Conservation (phyloP, 2,329 filamentous ascomycete species). For the Phialocephala sp. region DNA sequence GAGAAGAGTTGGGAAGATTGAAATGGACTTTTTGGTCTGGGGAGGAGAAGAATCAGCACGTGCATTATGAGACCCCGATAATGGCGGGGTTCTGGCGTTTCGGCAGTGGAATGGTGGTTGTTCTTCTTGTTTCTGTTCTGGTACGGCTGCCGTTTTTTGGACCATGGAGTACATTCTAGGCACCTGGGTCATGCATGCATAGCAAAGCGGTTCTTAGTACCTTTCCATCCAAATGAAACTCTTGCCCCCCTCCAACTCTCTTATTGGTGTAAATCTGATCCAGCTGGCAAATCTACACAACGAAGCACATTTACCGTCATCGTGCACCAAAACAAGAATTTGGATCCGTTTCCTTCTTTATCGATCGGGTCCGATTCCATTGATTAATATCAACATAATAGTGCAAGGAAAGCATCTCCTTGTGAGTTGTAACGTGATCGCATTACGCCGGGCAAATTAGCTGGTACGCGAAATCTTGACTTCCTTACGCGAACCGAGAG, state of each 20-base stretch:
- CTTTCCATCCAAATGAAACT: conserved; percentile 11
- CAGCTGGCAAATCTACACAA: conserved; percentile 8
- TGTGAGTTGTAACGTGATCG: conserved; percentile 30
- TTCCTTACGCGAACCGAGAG: conserved; percentile 28
- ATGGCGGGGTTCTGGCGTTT: conserved; percentile 36
- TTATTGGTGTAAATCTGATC: not conserved
- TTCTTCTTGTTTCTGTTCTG: conserved; percentile 13
- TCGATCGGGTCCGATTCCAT: not conserved
- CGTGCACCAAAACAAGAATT: conserved; percentile 8
- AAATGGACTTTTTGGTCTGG: conserved; percentile 22
- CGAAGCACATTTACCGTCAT: not conserved
- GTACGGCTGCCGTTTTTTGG: conserved; percentile 14
- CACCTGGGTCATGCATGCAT: conserved; percentile 30
- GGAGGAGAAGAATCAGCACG: conserved; percentile 9
- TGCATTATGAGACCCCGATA: conserved; percentile 29
- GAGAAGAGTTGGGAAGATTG: conserved; percentile 99
- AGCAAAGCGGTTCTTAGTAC: conserved; percentile 27
- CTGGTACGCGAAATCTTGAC: conserved; percentile 32
- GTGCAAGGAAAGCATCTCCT: conserved; percentile 25
- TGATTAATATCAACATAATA: conserved; percentile 7
- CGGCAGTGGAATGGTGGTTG: conserved; percentile 12
- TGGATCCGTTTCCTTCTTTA: conserved; percentile 4
- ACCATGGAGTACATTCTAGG: conserved; percentile 19
- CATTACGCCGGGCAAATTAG: conserved; percentile 35
- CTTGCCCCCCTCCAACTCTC: not conserved